Evolutionary conservation across 331 rosid genomes (phyloP).

Genomic region (Ulmus americana): DNA sequence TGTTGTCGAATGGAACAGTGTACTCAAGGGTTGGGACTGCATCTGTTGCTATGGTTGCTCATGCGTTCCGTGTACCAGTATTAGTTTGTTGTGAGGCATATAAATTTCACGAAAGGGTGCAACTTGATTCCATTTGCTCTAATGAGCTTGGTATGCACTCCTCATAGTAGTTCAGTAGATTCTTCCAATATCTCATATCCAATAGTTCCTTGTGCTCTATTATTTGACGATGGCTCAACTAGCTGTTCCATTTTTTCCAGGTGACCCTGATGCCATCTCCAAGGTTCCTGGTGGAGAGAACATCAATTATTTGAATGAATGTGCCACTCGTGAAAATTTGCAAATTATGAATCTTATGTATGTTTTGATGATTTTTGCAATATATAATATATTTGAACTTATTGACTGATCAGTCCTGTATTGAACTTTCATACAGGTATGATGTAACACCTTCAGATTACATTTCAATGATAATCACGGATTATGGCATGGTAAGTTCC

Average conservation of each 20-base stretch:
- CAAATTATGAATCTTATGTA: slow-evolving; percentile 72
- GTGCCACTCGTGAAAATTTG: slow-evolving; percentile 47
- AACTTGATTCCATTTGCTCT: slow-evolving; percentile 79
- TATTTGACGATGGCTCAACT: slow-evolving; percentile 27
- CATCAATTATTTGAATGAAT: slow-evolving; percentile 44
- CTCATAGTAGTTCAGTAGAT: slow-evolving; percentile 7
- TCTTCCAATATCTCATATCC: slow-evolving; percentile 9
- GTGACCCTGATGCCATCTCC: slow-evolving; percentile 69
- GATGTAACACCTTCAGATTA: slow-evolving; percentile 80
- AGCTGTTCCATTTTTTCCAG: slow-evolving; percentile 41
- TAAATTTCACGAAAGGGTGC: slow-evolving; percentile 93
- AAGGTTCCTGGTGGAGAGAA: slow-evolving; percentile 55
- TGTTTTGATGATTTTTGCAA: slow-evolving; percentile 19
- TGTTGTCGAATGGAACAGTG: slow-evolving; percentile 77
- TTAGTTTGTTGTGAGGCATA: slow-evolving; percentile 87
- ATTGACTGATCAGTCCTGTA: slow-evolving; percentile 25
- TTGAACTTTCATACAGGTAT: slow-evolving; percentile 44
- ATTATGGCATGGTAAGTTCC: slow-evolving; percentile 64
- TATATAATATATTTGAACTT: slow-evolving; percentile 9
- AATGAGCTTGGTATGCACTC: slow-evolving; percentile 76
- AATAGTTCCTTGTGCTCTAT: neutral
- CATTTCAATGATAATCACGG: slow-evolving; percentile 77
- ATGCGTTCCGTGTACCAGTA: slow-evolving; percentile 75
- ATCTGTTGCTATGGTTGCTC: slow-evolving; percentile 90
- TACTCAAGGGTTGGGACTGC: slow-evolving; percentile 91